A percentile compares a stretch with the other conserved stretches of the same genome.
Evolutionary conservation across 768 basidiomycete genomes (phyloP).

Genomic region (Termitomyces sp.): DNA sequence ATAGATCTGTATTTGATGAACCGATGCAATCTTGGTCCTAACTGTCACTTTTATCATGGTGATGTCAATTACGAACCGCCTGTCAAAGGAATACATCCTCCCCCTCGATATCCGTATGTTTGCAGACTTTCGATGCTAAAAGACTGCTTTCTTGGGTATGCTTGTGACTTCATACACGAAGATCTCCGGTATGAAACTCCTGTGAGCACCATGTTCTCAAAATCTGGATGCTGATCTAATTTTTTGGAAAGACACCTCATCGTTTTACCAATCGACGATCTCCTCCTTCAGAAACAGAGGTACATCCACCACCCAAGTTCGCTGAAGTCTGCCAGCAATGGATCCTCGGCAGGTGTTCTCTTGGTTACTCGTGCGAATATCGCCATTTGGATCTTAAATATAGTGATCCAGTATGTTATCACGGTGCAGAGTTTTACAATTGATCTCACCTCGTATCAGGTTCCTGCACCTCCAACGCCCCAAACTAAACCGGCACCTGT

Average conservation of each 20-base stretch:
- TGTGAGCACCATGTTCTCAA: not conserved
- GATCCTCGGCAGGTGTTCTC: constrained; percentile 22
- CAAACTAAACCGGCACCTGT: not conserved
- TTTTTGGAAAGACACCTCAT: not conserved
- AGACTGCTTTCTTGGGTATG: constrained; percentile 4
- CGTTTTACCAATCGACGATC: not conserved
- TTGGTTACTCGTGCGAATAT: constrained; percentile 18
- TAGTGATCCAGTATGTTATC: constrained; percentile 11
- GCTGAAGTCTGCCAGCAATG: constrained; percentile 22
- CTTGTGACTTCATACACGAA: constrained; percentile 9
- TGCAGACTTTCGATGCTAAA: constrained; percentile 3
- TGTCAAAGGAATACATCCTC: constrained; percentile 12
- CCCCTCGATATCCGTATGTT: constrained; percentile 4
- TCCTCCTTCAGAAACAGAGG: not conserved
- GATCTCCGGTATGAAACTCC: constrained; percentile 10
- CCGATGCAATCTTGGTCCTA: constrained; percentile 8
- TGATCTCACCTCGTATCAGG: not conserved
- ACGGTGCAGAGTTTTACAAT: no score
- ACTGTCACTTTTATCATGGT: constrained; percentile 9
- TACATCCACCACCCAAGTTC: constrained; percentile 14
- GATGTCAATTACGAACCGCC: constrained; percentile 13
- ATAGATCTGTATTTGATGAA: constrained; percentile 1
- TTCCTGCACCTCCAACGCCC: not conserved
- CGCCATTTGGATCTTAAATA: constrained; percentile 22
- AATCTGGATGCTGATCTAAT: not conserved